Conservation (phyloP, 2,329 filamentous ascomycete genomes). For the Drechmeria coniospora region DNA sequence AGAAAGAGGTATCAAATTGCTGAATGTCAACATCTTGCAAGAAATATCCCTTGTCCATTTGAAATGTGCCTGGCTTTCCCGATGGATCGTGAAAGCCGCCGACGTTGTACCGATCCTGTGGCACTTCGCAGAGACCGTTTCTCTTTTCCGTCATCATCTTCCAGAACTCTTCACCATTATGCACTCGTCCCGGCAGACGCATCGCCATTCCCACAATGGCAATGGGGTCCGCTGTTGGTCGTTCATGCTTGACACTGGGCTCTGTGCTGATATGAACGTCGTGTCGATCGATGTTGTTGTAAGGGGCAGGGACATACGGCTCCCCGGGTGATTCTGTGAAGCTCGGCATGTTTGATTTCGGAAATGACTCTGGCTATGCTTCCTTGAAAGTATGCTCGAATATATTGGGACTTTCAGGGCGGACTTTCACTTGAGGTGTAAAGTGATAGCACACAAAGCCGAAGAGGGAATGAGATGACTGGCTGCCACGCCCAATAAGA, state of each 20-base stretch:
- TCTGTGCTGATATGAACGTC: background rate
- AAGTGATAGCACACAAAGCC: too few species aligned
- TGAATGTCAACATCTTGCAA: constrained; percentile 10
- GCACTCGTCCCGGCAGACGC: constrained; percentile 15
- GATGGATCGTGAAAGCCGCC: constrained; percentile 5
- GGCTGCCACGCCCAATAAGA: too few species aligned
- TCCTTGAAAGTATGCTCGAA: too few species aligned
- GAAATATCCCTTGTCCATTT: constrained; percentile 10
- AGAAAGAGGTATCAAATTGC: constrained; percentile 16
- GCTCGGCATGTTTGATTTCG: background rate
- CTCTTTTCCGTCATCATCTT: constrained; percentile 14
- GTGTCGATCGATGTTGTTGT: too few species aligned
- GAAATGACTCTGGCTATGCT: too few species aligned
- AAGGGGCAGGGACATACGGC: too few species aligned
- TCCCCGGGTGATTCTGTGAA: background rate
- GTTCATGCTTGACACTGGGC: background rate
- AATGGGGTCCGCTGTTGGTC: constrained; percentile 7
- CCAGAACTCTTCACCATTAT: constrained; percentile 13
- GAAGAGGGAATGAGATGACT: too few species aligned
- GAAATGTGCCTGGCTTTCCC: background rate
- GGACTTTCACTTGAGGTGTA: too few species aligned
- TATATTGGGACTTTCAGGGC: too few species aligned
- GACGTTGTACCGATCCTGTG: constrained; percentile 12
- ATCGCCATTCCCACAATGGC: constrained; percentile 18
- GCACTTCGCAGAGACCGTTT: constrained; percentile 10